These are phyloP conservation scores for Verticillium alfalfae DNA, from an alignment of 2,329 filamentous ascomycete genomes.

Conservation along the genomic window DNA sequence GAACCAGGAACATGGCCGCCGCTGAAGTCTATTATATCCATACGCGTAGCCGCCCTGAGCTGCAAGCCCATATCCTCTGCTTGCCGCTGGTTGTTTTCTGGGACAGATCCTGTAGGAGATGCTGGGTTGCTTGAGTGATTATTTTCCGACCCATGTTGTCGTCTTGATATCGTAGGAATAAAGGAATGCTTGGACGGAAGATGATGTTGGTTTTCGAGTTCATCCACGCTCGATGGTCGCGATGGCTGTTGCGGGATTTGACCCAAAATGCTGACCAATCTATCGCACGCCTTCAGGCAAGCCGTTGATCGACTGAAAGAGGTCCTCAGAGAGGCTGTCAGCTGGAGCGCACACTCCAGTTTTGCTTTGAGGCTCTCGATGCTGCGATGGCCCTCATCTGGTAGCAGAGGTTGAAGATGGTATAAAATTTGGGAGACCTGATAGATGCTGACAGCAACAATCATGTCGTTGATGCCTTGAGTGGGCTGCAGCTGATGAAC, in stretches of 20 bases:
- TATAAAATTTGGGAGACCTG: slow-evolving; percentile 4
- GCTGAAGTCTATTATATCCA: not conserved
- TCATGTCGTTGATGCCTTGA: not conserved
- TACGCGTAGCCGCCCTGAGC: too few relatives aligned
- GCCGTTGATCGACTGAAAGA: not conserved
- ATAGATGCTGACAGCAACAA: slow-evolving; percentile 1
- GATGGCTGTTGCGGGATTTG: not conserved
- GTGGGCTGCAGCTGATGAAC: not conserved
- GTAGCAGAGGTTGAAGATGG: slow-evolving; percentile 3
- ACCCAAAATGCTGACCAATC: not conserved
- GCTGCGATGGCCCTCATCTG: not conserved
- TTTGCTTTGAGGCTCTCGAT: not conserved
- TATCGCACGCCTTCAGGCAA: not conserved
- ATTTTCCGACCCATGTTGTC: not conserved
- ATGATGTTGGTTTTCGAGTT: not conserved
- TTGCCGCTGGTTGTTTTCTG: not conserved
- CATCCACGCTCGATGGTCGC: not conserved
- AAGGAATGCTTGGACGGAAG: not conserved
- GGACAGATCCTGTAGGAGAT: not conserved
- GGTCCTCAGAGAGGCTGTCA: not conserved
- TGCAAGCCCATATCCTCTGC: not conserved
- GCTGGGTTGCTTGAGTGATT: not conserved
- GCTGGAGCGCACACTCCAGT: not conserved
- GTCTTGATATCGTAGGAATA: not conserved
- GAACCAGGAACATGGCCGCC: not conserved